phyloP scores from a whole-genome alignment of 106 monocot species.

The Cymbidium sinense region DNA sequence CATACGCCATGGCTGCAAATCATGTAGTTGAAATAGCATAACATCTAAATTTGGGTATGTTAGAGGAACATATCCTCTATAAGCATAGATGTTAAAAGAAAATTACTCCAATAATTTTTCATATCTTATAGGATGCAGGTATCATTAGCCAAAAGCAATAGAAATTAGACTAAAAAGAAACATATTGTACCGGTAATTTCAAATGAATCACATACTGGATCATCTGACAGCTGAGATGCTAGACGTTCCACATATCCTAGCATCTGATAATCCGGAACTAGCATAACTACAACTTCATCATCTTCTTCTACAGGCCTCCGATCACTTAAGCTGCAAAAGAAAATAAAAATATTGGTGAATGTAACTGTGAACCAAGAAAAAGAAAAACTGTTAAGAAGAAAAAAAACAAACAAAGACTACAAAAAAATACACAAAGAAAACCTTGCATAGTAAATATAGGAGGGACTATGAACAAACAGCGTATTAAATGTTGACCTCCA shows the following conservation, averaged over 20 bases:
- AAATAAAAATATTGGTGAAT: background rate
- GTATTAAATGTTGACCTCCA: too few relatives aligned
- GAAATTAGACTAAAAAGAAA: background rate
- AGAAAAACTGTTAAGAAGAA: background rate
- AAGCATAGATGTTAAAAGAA: too few relatives aligned
- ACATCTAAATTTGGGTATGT: background rate
- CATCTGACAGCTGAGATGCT: conserved; percentile 64
- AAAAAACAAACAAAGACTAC: background rate
- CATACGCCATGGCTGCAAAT: background rate
- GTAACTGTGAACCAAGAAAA: background rate
- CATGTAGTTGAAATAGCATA: background rate
- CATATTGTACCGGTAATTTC: background rate
- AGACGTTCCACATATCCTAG: conserved; percentile 84
- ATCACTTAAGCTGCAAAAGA: conserved; percentile 77
- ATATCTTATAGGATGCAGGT: background rate
- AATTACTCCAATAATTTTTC: too few relatives aligned
- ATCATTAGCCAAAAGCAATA: background rate
- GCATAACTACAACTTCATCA: conserved; percentile 91
- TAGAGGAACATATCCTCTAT: too few relatives aligned
- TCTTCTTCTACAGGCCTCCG: conserved; percentile 79
- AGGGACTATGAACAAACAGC: too few relatives aligned
- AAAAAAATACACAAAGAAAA: background rate
- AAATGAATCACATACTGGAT: conserved; percentile 48
- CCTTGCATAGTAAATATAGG: background rate
- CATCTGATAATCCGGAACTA: conserved; percentile 98